Percentiles rank a stretch among this genome's conserved stretches.
Evolutionary conservation across 371 early-diverging fungal genomes (phyloP).

Genomic region (Mucor circinelloides): DNA sequence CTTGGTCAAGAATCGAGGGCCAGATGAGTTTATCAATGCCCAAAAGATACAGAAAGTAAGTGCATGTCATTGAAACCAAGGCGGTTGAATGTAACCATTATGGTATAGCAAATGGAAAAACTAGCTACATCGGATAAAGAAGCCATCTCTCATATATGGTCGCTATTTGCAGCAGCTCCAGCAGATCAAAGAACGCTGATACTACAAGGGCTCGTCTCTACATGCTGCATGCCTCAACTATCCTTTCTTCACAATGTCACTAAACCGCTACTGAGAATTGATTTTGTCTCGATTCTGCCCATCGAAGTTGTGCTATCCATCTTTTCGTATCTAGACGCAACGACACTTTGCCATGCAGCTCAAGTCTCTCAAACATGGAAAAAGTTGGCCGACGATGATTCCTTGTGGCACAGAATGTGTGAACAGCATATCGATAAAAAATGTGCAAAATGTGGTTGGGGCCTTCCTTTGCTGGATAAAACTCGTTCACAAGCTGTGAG

Average conservation of each 20-base stretch:
- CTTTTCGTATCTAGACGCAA: conserved; percentile 88
- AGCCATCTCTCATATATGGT: conserved; percentile 65
- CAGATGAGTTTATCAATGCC: conserved; percentile 24
- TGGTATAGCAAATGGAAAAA: conserved; percentile 45
- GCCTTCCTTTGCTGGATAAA: conserved; percentile 74
- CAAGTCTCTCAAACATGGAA: conserved; percentile 86
- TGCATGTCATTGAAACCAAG: not conserved
- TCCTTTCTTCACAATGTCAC: conserved; percentile 73
- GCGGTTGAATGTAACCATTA: not conserved
- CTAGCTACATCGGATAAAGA: conserved; percentile 49
- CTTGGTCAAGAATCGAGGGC: conserved; percentile 27
- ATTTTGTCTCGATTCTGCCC: conserved; percentile 79
- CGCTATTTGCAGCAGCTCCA: conserved; percentile 60
- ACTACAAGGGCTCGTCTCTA: conserved; percentile 72
- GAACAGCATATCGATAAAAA: conserved; percentile 96
- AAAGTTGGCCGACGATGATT: conserved; percentile 83
- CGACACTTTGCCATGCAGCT: conserved; percentile 88
- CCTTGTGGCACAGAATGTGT: conserved; percentile 95
- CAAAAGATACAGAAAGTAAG: conserved; percentile 27
- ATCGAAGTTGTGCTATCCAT: conserved; percentile 80
- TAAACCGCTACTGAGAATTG: conserved; percentile 75
- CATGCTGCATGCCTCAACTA: conserved; percentile 78
- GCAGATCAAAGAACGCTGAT: conserved; percentile 64
- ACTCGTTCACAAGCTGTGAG: conserved; percentile 6
- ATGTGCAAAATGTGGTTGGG: conserved; percentile 96